These are phyloP conservation scores for Leccinum subfulvum DNA, from an alignment of 1,284 basidiomycete genomes.

Conservation along the genomic window DNA sequence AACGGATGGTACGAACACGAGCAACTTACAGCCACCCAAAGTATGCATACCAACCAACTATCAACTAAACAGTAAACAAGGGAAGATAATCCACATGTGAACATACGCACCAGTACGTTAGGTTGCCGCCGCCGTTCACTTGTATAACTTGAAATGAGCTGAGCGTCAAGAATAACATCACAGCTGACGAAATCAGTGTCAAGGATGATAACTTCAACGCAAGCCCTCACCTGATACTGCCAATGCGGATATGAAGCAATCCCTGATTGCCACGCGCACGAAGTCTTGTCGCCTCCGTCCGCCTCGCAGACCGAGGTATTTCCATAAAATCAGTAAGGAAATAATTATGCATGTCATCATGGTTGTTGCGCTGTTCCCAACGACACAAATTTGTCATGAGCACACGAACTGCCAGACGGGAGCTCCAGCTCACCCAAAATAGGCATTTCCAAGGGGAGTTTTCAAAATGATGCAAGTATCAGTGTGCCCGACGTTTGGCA, in stretches of 20 bases:
- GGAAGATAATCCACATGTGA: background rate
- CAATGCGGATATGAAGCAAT: constrained; percentile 11
- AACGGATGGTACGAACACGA: background rate
- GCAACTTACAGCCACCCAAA: constrained; percentile 23
- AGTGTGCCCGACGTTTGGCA: constrained; percentile 14
- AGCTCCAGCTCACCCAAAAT: constrained; percentile 20
- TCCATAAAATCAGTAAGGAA: constrained; percentile 24
- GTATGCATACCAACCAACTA: constrained; percentile 22
- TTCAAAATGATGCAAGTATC: constrained; percentile 19
- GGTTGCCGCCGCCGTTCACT: constrained; percentile 15
- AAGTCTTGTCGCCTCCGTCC: constrained; percentile 7
- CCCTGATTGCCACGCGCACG: constrained; percentile 15
- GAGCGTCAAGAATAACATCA: constrained; percentile 25
- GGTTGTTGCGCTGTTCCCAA: constrained; percentile 16
- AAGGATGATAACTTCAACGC: background rate
- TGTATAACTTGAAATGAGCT: constrained; percentile 15
- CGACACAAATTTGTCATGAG: constrained; percentile 2
- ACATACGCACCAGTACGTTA: constrained; percentile 20
- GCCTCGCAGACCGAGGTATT: constrained; percentile 13
- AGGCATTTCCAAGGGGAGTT: constrained; percentile 14
- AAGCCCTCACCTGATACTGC: constrained; percentile 12
- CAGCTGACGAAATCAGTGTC: constrained; percentile 10
- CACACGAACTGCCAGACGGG: too few species aligned
- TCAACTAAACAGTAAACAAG: background rate
- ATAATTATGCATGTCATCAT: constrained; percentile 14